These are phyloP conservation scores for Yamadazyma oceani DNA, from an alignment of 1,139 yeast species.

Conservation along the genomic window DNA sequence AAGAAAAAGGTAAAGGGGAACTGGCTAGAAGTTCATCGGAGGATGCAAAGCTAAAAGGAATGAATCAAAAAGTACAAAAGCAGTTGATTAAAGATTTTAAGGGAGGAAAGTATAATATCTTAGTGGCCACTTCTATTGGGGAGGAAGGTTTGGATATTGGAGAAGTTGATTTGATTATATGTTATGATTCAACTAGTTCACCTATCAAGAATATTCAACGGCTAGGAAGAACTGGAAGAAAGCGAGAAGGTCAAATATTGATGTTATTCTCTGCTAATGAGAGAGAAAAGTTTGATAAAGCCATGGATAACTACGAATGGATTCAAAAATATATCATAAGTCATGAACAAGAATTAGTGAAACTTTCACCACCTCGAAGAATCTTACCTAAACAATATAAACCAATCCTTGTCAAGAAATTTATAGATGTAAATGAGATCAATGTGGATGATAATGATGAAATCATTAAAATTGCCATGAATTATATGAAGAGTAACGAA, in stretches of 20 bases:
- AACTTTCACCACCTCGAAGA: conserved; percentile 51
- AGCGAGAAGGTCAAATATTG: conserved; percentile 83
- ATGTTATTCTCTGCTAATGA: conserved; percentile 79
- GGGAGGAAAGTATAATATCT: conserved; percentile 65
- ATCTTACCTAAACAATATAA: conserved; percentile 58
- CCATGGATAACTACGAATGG: conserved; percentile 79
- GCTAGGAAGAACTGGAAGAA: conserved; percentile 98
- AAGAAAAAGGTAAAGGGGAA: conserved; percentile 14
- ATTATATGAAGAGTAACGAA: conserved; percentile 32
- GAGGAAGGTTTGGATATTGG: conserved; percentile 99
- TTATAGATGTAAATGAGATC: conserved; percentile 68
- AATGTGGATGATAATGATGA: conserved; percentile 65
- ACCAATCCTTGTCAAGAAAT: conserved; percentile 58
- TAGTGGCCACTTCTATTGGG: conserved; percentile 96
- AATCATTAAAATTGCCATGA: conserved; percentile 62
- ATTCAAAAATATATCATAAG: conserved; percentile 66
- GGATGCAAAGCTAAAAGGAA: conserved; percentile 54
- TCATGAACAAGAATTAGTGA: conserved; percentile 36
- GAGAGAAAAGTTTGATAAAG: conserved; percentile 73
- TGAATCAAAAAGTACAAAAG: conserved; percentile 74
- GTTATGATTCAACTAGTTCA: conserved; percentile 90
- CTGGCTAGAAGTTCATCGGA: conserved; percentile 48
- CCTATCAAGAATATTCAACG: conserved; percentile 93
- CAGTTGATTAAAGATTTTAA: conserved; percentile 74
- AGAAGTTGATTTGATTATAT: conserved; percentile 89